These are phyloP conservation scores for Phycomyces blakesleeanus DNA, from an alignment of 192 early-diverging fungal genomes.

Conservation along the genomic window DNA sequence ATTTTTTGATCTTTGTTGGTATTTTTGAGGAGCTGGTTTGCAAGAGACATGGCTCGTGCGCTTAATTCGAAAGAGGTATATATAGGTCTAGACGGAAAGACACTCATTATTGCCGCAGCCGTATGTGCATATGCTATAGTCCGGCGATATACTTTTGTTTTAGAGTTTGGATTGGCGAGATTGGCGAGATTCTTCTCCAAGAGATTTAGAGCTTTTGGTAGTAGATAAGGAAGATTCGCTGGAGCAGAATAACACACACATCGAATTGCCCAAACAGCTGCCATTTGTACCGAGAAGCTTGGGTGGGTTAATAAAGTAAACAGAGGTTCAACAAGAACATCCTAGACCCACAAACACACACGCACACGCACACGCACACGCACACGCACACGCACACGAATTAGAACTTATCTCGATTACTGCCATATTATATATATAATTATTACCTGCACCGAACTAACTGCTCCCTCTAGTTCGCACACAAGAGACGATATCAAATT, in stretches of 20 bases:
- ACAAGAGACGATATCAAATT: constrained; percentile 72
- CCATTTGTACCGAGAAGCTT: constrained; percentile 67
- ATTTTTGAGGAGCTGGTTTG: constrained; percentile 69
- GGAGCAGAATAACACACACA: constrained; percentile 66
- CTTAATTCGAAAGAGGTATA: constrained; percentile 75
- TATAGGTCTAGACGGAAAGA: constrained; percentile 60
- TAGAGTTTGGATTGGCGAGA: constrained; percentile 48
- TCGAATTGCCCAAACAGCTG: constrained; percentile 67
- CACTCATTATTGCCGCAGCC: constrained; percentile 64
- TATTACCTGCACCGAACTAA: constrained; percentile 52
- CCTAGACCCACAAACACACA: constrained; percentile 27
- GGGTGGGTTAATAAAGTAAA: constrained; percentile 65
- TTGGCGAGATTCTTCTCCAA: constrained; percentile 70
- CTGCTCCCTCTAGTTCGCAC: constrained; percentile 73
- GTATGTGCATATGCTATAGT: constrained; percentile 62
- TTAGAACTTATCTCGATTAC: no score
- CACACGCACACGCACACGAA: no score
- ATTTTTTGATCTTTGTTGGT: constrained; percentile 57
- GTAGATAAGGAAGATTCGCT: constrained; percentile 54
- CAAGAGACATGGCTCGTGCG: constrained; percentile 74
- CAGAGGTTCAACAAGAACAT: constrained; percentile 64
- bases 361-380: no score
- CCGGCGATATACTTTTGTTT: constrained; percentile 41
- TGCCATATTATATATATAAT: neutral
- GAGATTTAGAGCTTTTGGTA: constrained; percentile 60